Conservation (phyloP, 495 filamentous ascomycete species). For the Beverwykella pulmonaria region DNA sequence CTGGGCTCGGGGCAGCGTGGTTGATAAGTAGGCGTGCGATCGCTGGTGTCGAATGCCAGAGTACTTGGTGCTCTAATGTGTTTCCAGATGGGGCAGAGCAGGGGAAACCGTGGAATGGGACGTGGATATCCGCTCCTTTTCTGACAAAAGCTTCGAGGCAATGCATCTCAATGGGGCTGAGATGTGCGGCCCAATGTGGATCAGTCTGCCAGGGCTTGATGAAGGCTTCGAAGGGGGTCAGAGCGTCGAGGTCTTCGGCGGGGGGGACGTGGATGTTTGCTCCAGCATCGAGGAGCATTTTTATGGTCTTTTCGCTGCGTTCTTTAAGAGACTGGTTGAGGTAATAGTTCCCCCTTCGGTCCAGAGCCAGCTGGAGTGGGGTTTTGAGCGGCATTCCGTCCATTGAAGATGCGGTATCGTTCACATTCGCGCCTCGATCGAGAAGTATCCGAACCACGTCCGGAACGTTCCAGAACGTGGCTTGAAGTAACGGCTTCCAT, state of each 20-base stretch:
- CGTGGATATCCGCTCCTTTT: conserved; percentile 22
- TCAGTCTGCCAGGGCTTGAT: conserved; percentile 28
- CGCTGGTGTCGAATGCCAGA: conserved; percentile 30
- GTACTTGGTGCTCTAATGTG: conserved; percentile 32
- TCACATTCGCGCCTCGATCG: conserved; percentile 29
- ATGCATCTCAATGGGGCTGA: conserved; percentile 13
- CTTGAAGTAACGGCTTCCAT: conserved; percentile 32
- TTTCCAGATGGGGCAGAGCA: conserved; percentile 9
- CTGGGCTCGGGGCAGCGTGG: conserved; percentile 13
- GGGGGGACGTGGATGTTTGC: conserved; percentile 26
- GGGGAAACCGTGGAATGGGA: conserved; percentile 10
- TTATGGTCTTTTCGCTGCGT: conserved; percentile 21
- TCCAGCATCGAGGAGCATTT: conserved; percentile 38
- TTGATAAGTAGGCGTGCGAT: conserved; percentile 24
- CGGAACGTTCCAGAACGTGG: conserved; percentile 28
- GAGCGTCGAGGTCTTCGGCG: conserved; percentile 3
- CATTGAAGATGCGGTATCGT: not conserved
- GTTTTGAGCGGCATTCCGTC: conserved; percentile 17
- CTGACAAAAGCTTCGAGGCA: conserved; percentile 26
- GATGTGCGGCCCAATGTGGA: conserved; percentile 15
- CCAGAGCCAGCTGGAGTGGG: conserved; percentile 26
- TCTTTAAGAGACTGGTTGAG: not conserved
- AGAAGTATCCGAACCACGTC: conserved; percentile 29
- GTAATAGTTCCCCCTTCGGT: conserved; percentile 20
- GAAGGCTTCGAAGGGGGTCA: conserved; percentile 29